Percentiles rank a stretch among this genome's conserved stretches.
Evolutionary conservation across 192 early-diverging fungal genomes (phyloP).

Genomic region (Jimgerdemannia flammicorona): DNA sequence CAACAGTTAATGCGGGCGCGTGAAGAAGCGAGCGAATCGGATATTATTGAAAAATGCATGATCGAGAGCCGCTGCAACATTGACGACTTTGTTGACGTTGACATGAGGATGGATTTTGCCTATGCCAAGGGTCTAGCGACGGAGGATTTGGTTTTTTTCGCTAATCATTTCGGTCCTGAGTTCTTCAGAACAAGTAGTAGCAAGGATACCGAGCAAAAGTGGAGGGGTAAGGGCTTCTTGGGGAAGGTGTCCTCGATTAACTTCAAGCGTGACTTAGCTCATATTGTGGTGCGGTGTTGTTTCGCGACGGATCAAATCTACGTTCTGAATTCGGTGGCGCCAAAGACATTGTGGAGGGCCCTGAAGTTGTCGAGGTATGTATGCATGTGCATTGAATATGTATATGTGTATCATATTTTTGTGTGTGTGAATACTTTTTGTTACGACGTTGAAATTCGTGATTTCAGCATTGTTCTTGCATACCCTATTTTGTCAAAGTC

Average conservation of each 20-base stretch:
- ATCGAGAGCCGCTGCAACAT: constrained; percentile 56
- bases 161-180: constrained; percentile 35
- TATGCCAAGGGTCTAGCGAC: constrained; percentile 40
- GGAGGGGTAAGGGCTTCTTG: constrained; percentile 42
- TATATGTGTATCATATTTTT: no score
- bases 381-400: not conserved
- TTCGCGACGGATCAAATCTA: constrained; percentile 38
- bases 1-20: constrained; percentile 69
- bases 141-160: constrained; percentile 64
- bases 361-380: constrained; percentile 39
- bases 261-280: constrained; percentile 36
- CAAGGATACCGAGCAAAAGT: constrained; percentile 12
- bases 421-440: no score
- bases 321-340: constrained; percentile 37
- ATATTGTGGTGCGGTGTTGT: constrained; percentile 42
- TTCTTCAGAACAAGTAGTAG: constrained; percentile 18
- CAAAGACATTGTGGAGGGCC: constrained; percentile 38
- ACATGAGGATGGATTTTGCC: constrained; percentile 40
- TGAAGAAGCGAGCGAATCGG: constrained; percentile 54
- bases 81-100: constrained; percentile 74
- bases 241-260: constrained; percentile 48
- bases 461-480: not conserved
- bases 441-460: no score
- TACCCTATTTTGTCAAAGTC: constrained; percentile 20
- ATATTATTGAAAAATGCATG: constrained; percentile 35